Evolutionary conservation across 2,329 filamentous ascomycete genomes (phyloP), one percentile per base, ranked within the genome.

Genomic region (Talaromyces sp.): DNA sequence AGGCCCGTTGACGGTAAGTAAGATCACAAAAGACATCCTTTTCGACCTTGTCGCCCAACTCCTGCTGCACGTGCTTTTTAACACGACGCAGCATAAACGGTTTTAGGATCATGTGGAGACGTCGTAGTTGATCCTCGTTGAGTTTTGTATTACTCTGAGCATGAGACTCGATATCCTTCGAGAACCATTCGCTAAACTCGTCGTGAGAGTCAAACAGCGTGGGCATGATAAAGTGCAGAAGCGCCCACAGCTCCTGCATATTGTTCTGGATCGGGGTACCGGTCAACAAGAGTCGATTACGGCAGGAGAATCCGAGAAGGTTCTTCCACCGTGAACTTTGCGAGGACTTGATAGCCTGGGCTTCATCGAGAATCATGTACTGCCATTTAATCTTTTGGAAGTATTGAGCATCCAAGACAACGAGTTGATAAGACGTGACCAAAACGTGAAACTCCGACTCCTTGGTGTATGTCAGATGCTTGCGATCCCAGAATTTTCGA

Each of bases 381-480:
- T 97, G 94, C 94, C 94, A 99, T 68, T 90, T 90, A 83, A 99
- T 94, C 81, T 97, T 97, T 77, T 97, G 93, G 80, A 99, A 97
- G 75, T 99, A 99, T 62, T 92, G 88, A 1, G 95, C 91, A 73
- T 99, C 94, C 27, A 92, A 90, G 21, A 99, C 94, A 27, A 99
- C 94, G 41, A 99, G 83, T 75, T 99, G 94, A 74, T 99, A 99
- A 0, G 93, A 97, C 0, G 94, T 99, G 54, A 99, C 88, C 56
- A 97, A 85, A 57, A 99, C 92, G 72, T 99, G 94, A 80, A 99
- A 97, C 14, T 92, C 88, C 0, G 92, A 92, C 61, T 97, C 92
- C 70, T 90, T 91, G 69, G 86, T 92, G 77, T 99, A 99, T 3
- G 92, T 97, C 67, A 93, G 89, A 74, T 97, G 92, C 78, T 97